A percentile compares a stretch with the other conserved stretches of the same genome.
Evolutionary conservation across 176 grass and related monocot species (phyloP).

Genomic region (Olyra latifolia): DNA sequence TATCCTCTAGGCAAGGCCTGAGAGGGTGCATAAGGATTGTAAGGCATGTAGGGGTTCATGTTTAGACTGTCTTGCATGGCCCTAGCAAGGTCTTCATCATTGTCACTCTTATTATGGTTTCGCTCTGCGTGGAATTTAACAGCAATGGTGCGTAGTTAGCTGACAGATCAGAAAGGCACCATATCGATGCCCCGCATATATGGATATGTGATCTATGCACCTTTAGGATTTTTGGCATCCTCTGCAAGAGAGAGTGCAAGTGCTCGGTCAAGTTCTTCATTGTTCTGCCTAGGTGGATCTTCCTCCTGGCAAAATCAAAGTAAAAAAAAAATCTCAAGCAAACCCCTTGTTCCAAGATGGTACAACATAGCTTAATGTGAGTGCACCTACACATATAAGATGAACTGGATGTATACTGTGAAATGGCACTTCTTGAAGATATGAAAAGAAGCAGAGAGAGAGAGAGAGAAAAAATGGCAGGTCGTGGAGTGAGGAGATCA

Average conservation of each 20-base stretch:
- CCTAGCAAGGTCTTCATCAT: slow-evolving; percentile 69
- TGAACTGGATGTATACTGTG: slow-evolving; percentile 1
- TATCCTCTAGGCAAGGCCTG: slow-evolving; percentile 65
- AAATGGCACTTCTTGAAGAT: slow-evolving; percentile 3
- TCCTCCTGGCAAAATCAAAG: slow-evolving; percentile 47
- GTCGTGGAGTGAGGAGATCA: slow-evolving; percentile 1
- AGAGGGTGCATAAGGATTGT: slow-evolving; percentile 59
- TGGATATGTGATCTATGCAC: slow-evolving; percentile 23
- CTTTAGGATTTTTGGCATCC: slow-evolving; percentile 68
- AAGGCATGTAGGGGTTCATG: slow-evolving; percentile 55
- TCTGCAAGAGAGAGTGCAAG: slow-evolving; percentile 86
- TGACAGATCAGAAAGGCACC: neutral
- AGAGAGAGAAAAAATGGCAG: neutral
- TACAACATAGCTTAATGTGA: neutral
- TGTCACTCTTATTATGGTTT: slow-evolving; percentile 52
- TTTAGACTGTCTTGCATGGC: slow-evolving; percentile 73
- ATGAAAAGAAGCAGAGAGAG: neutral
- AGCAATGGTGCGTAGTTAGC: neutral
- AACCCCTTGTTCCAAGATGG: slow-evolving; percentile 5
- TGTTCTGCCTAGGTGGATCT: slow-evolving; percentile 65
- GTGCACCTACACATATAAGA: neutral
- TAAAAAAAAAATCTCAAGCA: slow-evolving; percentile 22
- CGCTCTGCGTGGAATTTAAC: slow-evolving; percentile 40
- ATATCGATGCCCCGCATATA: neutral
- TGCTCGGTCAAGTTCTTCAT: slow-evolving; percentile 77